Evolutionary conservation across 164 flowering plant species (phyloP).

Genomic region (Aristolochia fimbriata): DNA sequence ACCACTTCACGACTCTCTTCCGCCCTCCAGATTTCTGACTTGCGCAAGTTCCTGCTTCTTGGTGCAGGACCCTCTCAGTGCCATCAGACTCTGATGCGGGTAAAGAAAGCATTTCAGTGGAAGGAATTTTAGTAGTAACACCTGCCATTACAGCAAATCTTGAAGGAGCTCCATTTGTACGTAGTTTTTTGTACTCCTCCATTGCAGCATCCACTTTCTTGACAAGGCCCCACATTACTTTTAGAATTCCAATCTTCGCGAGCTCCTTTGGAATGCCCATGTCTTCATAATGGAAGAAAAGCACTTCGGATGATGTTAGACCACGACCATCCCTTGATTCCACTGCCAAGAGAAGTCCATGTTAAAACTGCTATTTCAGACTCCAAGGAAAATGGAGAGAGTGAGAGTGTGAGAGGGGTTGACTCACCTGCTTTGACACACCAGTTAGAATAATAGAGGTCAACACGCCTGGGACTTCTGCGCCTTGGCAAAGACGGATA

Average conservation of each 20-base stretch:
- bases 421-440: slow-evolving; percentile 32
- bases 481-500: slow-evolving; percentile 34
- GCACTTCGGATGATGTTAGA: slow-evolving; percentile 53
- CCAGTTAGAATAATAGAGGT: slow-evolving; percentile 53
- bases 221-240: slow-evolving; percentile 84
- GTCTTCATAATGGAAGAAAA: slow-evolving; percentile 69
- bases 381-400: background rate
- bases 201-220: slow-evolving; percentile 58
- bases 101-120: background rate
- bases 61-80: slow-evolving; percentile 2
- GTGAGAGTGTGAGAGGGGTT: background rate
- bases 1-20: slow-evolving; percentile 8
- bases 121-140: slow-evolving; percentile 40
- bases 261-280: slow-evolving; percentile 85
- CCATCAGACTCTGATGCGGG: slow-evolving; percentile 1
- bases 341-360: slow-evolving; percentile 23
- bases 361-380: background rate
- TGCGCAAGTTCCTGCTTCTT: slow-evolving; percentile 1
- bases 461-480: slow-evolving; percentile 49
- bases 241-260: slow-evolving; percentile 60
- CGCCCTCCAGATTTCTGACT: background rate
- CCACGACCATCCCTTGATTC: slow-evolving; percentile 51
- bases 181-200: slow-evolving; percentile 42
- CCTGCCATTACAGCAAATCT: slow-evolving; percentile 50
- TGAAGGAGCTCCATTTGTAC: slow-evolving; percentile 34